phyloP scores from a whole-genome alignment of 2,329 filamentous ascomycete species.

The Thelonectria discophora region DNA sequence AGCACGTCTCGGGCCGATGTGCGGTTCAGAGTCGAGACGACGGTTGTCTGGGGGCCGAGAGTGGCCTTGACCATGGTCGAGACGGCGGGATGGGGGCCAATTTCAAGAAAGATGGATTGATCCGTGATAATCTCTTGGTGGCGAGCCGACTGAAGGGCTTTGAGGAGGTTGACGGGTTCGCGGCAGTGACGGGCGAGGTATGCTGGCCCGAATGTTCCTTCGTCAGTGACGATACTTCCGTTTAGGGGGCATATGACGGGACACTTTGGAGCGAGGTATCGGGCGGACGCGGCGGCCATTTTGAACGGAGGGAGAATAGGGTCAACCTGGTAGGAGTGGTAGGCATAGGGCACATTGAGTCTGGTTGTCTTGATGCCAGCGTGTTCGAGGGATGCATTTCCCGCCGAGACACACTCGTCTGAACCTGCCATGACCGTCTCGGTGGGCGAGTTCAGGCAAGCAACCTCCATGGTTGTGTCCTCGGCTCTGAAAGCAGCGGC shows the following conservation, averaged over 20 bases:
- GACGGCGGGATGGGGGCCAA: conserved; percentile 34
- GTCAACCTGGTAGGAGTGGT: conserved; percentile 51
- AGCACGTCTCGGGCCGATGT: conserved; percentile 28
- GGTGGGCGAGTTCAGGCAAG: conserved; percentile 72
- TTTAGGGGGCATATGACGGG: conserved; percentile 28
- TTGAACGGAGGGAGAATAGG: conserved; percentile 59
- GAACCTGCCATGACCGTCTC: conserved; percentile 61
- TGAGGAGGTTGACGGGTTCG: conserved; percentile 32
- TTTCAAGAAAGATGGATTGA: conserved; percentile 27
- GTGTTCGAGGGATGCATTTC: conserved; percentile 12
- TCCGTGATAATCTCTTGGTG: conserved; percentile 16
- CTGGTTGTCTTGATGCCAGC: conserved; percentile 43
- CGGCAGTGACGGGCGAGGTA: conserved; percentile 31
- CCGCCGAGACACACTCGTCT: conserved; percentile 17
- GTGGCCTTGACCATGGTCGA: conserved; percentile 32
- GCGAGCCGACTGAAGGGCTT: conserved; percentile 13
- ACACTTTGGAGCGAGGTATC: conserved; percentile 11
- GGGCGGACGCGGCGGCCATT: conserved; percentile 14
- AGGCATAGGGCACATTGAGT: conserved; percentile 49
- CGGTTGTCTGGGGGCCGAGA: conserved; percentile 25
- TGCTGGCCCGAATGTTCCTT: conserved; percentile 15
- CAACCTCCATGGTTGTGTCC: conserved; percentile 44
- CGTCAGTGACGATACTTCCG: conserved; percentile 22
- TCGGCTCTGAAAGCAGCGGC: conserved; percentile 2
- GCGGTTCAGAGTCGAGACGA: conserved; percentile 28